A percentile compares a stretch with the other conserved stretches of the same genome.
Evolutionary conservation across 768 basidiomycete genomes (phyloP).

Genomic region (Calocera cornea): DNA sequence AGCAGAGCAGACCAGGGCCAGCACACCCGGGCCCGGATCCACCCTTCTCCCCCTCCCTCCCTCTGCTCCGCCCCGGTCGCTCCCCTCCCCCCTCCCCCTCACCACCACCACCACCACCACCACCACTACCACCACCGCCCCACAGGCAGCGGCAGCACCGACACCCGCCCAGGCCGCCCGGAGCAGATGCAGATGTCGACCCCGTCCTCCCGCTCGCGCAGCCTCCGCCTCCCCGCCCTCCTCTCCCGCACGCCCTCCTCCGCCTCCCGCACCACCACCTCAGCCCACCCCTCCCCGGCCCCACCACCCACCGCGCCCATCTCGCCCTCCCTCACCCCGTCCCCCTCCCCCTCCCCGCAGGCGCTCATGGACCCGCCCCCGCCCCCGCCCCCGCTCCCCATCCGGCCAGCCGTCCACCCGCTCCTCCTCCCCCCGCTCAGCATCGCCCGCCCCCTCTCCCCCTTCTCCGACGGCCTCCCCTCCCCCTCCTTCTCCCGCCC

Average conservation of each 20-base stretch:
- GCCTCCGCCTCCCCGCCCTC: not conserved
- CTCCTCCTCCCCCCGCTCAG: not conserved
- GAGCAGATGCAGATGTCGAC: not conserved
- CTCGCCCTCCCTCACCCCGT: not conserved
- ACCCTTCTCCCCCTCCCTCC: too few relatives aligned
- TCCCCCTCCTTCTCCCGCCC: constrained; percentile 17
- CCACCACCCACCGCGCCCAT: not conserved
- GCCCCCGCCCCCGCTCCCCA: not conserved
- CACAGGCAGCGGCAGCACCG: too few relatives aligned
- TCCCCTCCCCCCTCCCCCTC: too few relatives aligned
- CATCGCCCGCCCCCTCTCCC: not conserved
- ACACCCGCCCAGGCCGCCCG: too few relatives aligned
- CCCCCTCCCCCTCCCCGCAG: not conserved
- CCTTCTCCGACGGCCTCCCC: constrained; percentile 10
- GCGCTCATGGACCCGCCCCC: not conserved
- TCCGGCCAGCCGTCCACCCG: not conserved
- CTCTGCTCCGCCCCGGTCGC: too few relatives aligned
- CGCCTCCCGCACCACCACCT: not conserved
- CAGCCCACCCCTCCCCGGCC: not conserved
- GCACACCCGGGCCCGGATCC: too few relatives aligned
- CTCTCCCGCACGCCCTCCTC: not conserved
- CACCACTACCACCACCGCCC: too few relatives aligned
- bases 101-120: too few relatives aligned
- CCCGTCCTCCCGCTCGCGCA: not conserved
- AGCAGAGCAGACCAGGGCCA: too few relatives aligned